Percentiles rank a stretch among this genome's conserved stretches.
Evolutionary conservation across 2,329 filamentous ascomycete species (phyloP).

Genomic region (Clonostachys solani): DNA sequence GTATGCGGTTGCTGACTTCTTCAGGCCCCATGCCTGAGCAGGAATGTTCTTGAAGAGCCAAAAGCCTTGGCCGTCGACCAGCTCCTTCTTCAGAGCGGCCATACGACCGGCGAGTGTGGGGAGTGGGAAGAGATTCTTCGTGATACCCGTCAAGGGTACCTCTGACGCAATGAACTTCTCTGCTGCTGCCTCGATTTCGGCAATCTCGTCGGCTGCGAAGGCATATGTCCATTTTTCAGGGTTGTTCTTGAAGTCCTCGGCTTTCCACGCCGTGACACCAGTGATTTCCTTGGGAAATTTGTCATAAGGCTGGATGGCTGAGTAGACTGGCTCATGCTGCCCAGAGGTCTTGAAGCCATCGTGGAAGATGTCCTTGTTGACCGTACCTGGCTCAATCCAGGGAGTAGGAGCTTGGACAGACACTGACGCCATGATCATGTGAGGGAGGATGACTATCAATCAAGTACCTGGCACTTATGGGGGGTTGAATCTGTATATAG

Average conservation of each 20-base stretch:
- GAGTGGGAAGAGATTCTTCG: slow-evolving; percentile 45
- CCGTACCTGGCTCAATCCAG: not conserved
- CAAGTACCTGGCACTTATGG: too few relatives aligned
- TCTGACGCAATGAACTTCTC: slow-evolving; percentile 64
- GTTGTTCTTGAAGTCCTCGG: slow-evolving; percentile 56
- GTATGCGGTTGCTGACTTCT: slow-evolving; percentile 83
- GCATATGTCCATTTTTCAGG: slow-evolving; percentile 70
- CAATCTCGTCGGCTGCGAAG: slow-evolving; percentile 61
- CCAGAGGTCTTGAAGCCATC: slow-evolving; percentile 53
- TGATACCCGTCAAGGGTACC: slow-evolving; percentile 65
- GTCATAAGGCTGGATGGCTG: slow-evolving; percentile 59
- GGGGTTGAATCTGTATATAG: too few relatives aligned
- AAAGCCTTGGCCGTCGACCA: slow-evolving; percentile 80
- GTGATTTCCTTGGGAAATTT: slow-evolving; percentile 68
- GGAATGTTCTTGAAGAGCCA: slow-evolving; percentile 86
- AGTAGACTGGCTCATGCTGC: slow-evolving; percentile 66
- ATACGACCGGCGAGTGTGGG: slow-evolving; percentile 31
- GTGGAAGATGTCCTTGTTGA: slow-evolving; percentile 25
- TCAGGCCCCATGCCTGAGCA: slow-evolving; percentile 67
- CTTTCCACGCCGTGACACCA: slow-evolving; percentile 69
- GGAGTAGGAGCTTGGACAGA: not conserved
- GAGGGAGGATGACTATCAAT: too few relatives aligned
- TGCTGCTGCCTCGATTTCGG: slow-evolving; percentile 60
- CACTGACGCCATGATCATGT: too few relatives aligned
- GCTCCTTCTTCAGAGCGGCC: slow-evolving; percentile 28